Conservation (phyloP, 2,329 filamentous ascomycete genomes). For the Fusarium nelsonii region DNA sequence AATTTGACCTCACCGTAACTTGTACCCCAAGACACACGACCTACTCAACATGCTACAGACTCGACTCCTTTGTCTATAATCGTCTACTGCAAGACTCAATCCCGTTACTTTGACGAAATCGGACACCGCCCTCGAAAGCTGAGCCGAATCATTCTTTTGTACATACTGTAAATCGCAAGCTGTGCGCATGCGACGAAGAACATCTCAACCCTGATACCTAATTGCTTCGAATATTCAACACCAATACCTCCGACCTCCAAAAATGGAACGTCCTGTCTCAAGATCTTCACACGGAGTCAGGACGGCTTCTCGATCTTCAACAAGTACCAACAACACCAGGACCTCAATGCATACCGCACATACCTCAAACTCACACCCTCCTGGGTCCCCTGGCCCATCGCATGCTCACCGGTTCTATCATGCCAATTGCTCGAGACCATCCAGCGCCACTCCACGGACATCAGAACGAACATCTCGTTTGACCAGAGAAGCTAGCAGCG, state of each 20-base stretch:
- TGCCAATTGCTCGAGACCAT: conserved; percentile 52
- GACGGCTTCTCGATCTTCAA: conserved; percentile 61
- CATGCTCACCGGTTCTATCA: conserved; percentile 58
- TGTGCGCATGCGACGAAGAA: neutral
- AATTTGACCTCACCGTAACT: conserved; percentile 26
- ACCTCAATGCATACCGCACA: conserved; percentile 57
- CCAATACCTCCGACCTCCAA: neutral
- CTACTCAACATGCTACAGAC: conserved; percentile 25
- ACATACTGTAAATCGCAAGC: neutral
- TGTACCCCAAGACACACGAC: conserved; percentile 23
- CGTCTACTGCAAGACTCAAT: neutral
- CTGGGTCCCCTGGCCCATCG: conserved; percentile 53
- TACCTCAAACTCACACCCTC: conserved; percentile 58
- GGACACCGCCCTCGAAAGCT: neutral
- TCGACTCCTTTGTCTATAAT: conserved; percentile 3
- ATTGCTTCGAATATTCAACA: neutral
- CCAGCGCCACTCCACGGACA: conserved; percentile 52
- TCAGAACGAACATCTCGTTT: conserved; percentile 57
- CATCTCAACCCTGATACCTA: conserved; percentile 1
- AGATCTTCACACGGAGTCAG: conserved; percentile 54
- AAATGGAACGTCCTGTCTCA: conserved; percentile 51
- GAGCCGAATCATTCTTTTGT: conserved; percentile 5
- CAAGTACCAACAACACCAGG: conserved; percentile 57
- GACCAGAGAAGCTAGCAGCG: conserved; percentile 58
- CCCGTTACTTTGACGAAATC: conserved; percentile 5